Evolutionary conservation across 768 basidiomycete species (phyloP), one percentile per base, ranked within the genome.

Genomic region (Mycena maculata): DNA sequence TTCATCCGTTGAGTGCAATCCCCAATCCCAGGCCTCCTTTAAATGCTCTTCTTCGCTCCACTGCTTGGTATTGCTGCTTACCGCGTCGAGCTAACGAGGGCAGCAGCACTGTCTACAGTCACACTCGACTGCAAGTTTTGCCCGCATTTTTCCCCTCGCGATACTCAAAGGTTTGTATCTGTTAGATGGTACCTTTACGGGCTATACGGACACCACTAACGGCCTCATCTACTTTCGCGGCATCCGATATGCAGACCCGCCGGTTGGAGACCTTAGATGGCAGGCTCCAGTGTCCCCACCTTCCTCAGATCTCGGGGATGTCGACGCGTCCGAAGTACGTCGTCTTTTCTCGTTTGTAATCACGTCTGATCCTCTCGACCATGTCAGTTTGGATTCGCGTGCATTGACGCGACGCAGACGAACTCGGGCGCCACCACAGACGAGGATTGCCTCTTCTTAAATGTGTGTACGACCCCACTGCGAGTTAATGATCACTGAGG

Each of bases 401-500:
- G 83, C 53, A 79, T 84, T 39, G 62, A 64, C 33, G 76, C 79
- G 2, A 74, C 74, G 16, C 79, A 80, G 48, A 77, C 64, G 1
- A 69, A 65, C 1, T 71, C 78, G 1, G 61, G 68, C 1, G 6
- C 73, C 31, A 75, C 76, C 12, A 78, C 78, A 42, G 80, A 80
- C 5, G 83, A 84, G 69, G 82, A 84, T 63, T 84, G 83, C 58
- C 72, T 84, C 1, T 84, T 81, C 60, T 80, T 78, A 62, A 84
- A 84, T 71, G 83, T 84, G 33, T 59, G 71, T 62, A 53, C 3
- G 5, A 36, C 16, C 41, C 20, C 15, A 58, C 13, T 39, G n/a
- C 15, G 28, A 25, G 11, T 36, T n/a, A 16, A 25, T 15, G 28
- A 9, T 39, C n/a, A n/a, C n/a, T n/a, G n/a, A n/a, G n/a, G n/a